These are phyloP conservation scores for Jatropha curcas DNA, from an alignment of 345 rosid genomes.

Conservation along the genomic window DNA sequence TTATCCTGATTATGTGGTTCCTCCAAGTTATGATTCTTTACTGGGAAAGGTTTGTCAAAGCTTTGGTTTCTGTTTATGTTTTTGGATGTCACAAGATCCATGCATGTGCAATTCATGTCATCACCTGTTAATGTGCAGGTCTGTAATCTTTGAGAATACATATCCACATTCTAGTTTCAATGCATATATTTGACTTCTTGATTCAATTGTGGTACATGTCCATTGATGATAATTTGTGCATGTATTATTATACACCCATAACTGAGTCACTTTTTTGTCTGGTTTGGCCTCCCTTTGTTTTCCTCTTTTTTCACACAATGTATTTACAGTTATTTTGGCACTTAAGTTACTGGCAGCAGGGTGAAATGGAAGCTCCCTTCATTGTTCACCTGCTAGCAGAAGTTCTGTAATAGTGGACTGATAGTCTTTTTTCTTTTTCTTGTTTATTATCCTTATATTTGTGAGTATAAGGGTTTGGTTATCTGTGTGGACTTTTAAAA, in stretches of 20 bases:
- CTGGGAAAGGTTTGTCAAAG: conserved; percentile 81
- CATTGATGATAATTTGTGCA: not conserved
- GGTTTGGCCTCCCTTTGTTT: not conserved
- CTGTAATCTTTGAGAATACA: too few species aligned
- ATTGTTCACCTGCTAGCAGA: too few species aligned
- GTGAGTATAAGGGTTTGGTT: not conserved
- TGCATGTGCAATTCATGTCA: not conserved
- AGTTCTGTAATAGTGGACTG: not conserved
- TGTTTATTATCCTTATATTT: too few species aligned
- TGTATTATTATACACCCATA: too few species aligned
- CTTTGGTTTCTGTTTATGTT: not conserved
- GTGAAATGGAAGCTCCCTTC: not conserved
- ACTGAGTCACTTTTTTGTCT: not conserved
- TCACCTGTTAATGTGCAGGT: not conserved
- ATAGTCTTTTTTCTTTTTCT: too few species aligned
- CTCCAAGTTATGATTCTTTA: conserved; percentile 97
- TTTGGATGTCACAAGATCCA: not conserved
- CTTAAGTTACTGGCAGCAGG: not conserved
- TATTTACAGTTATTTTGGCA: not conserved
- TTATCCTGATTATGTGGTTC: conserved; percentile 95
- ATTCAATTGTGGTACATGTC: conserved; percentile 5
- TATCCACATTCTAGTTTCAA: too few species aligned
- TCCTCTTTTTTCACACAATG: not conserved
- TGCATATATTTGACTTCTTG: too few species aligned
- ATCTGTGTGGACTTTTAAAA: too few species aligned